Percentiles rank a stretch among this genome's conserved stretches.
Evolutionary conservation across 2,329 filamentous ascomycete species (phyloP).

Genomic region (Phoma herbarum): DNA sequence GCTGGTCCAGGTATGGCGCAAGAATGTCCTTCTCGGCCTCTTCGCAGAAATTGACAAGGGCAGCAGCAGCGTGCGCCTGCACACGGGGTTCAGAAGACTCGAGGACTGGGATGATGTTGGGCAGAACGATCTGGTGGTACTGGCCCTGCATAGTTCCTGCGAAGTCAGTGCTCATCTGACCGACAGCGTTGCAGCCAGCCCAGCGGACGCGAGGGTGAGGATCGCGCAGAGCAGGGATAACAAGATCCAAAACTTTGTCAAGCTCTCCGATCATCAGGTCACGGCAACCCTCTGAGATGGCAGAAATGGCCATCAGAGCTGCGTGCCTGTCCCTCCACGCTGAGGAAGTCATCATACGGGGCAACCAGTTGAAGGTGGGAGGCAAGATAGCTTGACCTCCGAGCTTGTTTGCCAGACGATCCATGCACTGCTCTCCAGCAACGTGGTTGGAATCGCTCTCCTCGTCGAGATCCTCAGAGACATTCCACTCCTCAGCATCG

Average conservation of each 20-base stretch:
- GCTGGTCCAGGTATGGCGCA: slow-evolving; percentile 89
- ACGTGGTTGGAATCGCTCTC: slow-evolving; percentile 98
- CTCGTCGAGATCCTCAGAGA: slow-evolving; percentile 93
- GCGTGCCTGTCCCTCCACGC: slow-evolving; percentile 96
- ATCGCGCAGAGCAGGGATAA: slow-evolving; percentile 90
- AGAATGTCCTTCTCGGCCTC: slow-evolving; percentile 92
- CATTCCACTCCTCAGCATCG: slow-evolving; percentile 92
- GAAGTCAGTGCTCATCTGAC: slow-evolving; percentile 99
- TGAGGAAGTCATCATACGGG: slow-evolving; percentile 95
- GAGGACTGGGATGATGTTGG: slow-evolving; percentile 90
- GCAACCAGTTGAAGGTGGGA: slow-evolving; percentile 95
- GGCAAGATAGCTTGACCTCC: slow-evolving; percentile 92
- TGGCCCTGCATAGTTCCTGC: slow-evolving; percentile 97
- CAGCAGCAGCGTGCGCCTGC: slow-evolving; percentile 96
- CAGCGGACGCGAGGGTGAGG: slow-evolving; percentile 93
- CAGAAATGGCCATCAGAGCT: slow-evolving; percentile 97
- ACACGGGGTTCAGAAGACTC: slow-evolving; percentile 90
- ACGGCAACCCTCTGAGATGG: slow-evolving; percentile 95
- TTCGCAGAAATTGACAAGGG: slow-evolving; percentile 98
- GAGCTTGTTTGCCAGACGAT: slow-evolving; percentile 94
- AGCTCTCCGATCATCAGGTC: slow-evolving; percentile 96
- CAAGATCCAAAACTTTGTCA: slow-evolving; percentile 90
- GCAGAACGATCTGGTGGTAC: slow-evolving; percentile 86
- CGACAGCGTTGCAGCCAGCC: slow-evolving; percentile 97
- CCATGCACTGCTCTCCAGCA: slow-evolving; percentile 98